Percentiles rank a stretch among this genome's conserved stretches.
Conservation (phyloP, 129 eudicot species). For the Ambrosia trifida region DNA sequence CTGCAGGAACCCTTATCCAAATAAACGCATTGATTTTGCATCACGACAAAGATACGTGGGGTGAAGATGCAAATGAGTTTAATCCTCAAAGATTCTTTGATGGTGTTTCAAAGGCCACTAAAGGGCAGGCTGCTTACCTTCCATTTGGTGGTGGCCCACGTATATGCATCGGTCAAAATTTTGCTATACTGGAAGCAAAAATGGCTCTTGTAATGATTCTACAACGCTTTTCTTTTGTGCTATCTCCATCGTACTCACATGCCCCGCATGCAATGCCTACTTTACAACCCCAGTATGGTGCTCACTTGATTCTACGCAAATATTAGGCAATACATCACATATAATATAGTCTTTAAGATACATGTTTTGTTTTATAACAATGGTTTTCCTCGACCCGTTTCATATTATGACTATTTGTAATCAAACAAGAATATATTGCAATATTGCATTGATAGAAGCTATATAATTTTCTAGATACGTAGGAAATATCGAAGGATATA, state of each 20-base stretch:
- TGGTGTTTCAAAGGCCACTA: background rate
- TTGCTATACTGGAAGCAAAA: too few species aligned
- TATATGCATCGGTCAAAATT: background rate
- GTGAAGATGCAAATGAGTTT: background rate
- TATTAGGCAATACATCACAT: background rate
- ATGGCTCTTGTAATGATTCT: too few species aligned
- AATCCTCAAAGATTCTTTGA: background rate
- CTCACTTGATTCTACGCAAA: background rate
- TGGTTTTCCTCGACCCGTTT: too few species aligned
- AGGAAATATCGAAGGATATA: too few species aligned
- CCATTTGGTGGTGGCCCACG: background rate
- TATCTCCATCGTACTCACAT: conserved; percentile 10
- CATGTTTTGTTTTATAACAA: too few species aligned
- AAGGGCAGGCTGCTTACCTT: background rate
- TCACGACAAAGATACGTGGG: conserved; percentile 2
- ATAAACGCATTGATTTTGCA: background rate
- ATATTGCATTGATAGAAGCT: too few species aligned
- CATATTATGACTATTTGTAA: too few species aligned
- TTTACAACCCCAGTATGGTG: conserved; percentile 20
- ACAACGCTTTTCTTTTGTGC: background rate
- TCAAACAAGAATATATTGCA: too few species aligned
- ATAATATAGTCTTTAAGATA: too few species aligned
- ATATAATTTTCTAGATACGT: too few species aligned
- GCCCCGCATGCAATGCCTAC: conserved; percentile 3
- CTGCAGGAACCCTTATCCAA: background rate